Base-by-base conservation (phyloP, 1,284 basidiomycete genomes). In the Leccinum pachyderme region DNA sequence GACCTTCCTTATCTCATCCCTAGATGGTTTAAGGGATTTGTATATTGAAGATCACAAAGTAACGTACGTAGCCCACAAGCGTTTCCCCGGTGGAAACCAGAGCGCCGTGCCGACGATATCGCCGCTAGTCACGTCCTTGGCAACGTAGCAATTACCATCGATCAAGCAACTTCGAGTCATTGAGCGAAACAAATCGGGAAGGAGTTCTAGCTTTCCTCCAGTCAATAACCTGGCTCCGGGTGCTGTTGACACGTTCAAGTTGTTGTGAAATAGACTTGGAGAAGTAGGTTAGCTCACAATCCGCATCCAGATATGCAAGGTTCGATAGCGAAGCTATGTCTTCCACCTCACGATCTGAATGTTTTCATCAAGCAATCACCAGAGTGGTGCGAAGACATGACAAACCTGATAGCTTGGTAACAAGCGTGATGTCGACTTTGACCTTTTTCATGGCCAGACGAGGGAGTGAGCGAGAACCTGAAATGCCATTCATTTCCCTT, bases 81-180 rank as follows among this genome's bases (percentile, higher is more conserved):
- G 11, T 35, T 52, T 54, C 5, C 53, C 53, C 1, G 53, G 53
- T 1, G 53, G 53, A 37, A 52, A 52, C 49, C 53, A 54, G n/a
- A 54, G 49, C 4, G 53, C 49, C 2, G 31, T 45, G 3, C 53
- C 53, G 4, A 52, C 27, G 7, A 54, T 52, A 25, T 44, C 35
- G 18, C 24, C 39, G 5, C 49, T 52, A 29, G 41, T 7, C 32
- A 18, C 13, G 9, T 52, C 52, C 25, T 13, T 52, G 0, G 53
- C 53, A 22, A 52, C 35, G 49, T 54, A 54, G 27, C 53, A 54
- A 24, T 52, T 39, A 22, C 53, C 53, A 13, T 54, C 49, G 8
- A 33, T 24, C 49, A 54, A 12, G 18, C 53, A 54, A 29, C 53
- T 24, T n/a, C 13, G 49, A 4, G 49, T 54, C 53, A 52, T 52